Evolutionary conservation across 495 filamentous ascomycete genomes (phyloP), one percentile per base, ranked within the genome.

Genomic region (Friedmanniomyces simplex): DNA sequence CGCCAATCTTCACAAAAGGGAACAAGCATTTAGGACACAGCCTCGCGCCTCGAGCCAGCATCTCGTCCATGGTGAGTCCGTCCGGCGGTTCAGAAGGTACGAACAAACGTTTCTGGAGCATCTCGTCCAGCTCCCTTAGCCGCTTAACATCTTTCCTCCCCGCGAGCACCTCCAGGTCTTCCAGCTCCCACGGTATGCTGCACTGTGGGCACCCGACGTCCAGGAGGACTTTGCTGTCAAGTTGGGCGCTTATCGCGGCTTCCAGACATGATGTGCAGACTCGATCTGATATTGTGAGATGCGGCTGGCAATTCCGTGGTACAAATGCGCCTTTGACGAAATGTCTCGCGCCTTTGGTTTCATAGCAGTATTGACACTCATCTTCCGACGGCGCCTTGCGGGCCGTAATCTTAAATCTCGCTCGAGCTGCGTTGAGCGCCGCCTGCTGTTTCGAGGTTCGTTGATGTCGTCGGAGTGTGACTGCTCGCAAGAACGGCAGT

Each of bases 281-380:
- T 45, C 24, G 5, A 20, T 54, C 22, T 1, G 34, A 11, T 12
- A 32, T 32, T 12, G 52, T 54, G 12, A 54, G 52, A 43, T 54
- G 52, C 5, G 37, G 20, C 22, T 54, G 52, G 22, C 52, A 54
- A 18, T 41, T 43, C 52, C 52, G 37, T 7, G 52, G 52, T 25
- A 54, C 7, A 16, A 42, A 13, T 2, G 37, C 12, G 11, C 52
- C 52, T 12, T 41, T 42, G 36, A 43, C 26, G 36, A 54, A 54
- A n/a, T 54, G 25, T 22, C 37, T 54, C 3, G 52, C 34, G 6
- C 13, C 8, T 22, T 43, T 54, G 14, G 24, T 11, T 30, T 54
- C 52, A 30, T 20, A 54, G 52, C 52, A 54, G 22, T 54, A 54
- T 43, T 54, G 52, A 22, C 52, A 54, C 21, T 54, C 52, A 18